Conservation (phyloP, 176 grass and related monocot species). For the Juncus effusus region DNA sequence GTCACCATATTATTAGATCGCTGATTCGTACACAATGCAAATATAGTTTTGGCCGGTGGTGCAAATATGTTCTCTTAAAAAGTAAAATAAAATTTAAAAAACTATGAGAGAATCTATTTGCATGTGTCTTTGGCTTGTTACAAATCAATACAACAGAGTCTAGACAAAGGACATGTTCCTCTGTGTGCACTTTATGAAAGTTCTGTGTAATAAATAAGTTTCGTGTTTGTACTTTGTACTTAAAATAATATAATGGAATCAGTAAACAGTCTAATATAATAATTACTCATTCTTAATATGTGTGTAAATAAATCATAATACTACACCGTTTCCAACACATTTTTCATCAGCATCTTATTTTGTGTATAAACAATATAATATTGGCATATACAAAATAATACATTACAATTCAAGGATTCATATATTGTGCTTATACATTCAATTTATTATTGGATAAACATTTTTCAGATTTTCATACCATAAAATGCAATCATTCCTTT, state of each 20-base stretch:
- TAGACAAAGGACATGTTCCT: conserved; percentile 32
- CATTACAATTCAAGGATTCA: conserved; percentile 2
- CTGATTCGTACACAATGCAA: no score
- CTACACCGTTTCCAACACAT: no score
- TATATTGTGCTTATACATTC: not conserved
- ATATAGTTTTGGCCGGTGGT: no score
- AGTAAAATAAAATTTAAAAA: conserved; percentile 6
- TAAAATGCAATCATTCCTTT: no score
- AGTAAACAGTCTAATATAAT: not conserved
- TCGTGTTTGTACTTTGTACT: not conserved
- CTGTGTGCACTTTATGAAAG: conserved; percentile 11
- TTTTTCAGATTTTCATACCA: no score
- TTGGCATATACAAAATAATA: not conserved
- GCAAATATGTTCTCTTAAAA: no score
- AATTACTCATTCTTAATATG: no score
- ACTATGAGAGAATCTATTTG: conserved; percentile 27
- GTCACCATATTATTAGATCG: no score
- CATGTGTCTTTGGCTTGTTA: conserved; percentile 25
- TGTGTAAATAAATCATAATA: no score
- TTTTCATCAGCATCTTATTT: no score
- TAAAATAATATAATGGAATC: conserved; percentile 10
- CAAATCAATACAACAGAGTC: conserved; percentile 23
- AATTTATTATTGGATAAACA: not conserved
- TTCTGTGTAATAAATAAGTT: not conserved
- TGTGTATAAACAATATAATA: no score